Conservation (phyloP, 305 asterid species). For the Fraxinus xanthoxyloides region DNA sequence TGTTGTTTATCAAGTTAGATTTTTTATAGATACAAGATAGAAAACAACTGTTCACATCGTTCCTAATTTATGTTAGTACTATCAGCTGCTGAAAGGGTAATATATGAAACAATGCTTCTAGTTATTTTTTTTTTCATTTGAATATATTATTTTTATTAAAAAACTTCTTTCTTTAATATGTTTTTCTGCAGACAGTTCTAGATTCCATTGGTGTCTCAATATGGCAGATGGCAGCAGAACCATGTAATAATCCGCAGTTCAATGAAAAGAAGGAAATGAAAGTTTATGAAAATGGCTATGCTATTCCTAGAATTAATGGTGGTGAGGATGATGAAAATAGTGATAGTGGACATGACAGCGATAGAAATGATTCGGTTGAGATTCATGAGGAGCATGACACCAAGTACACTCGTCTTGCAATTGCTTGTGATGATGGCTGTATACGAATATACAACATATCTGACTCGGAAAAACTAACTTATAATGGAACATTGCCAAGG, state of each 20-base stretch:
- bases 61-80: neutral
- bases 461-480: conserved; percentile 50
- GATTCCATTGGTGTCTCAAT: conserved; percentile 74
- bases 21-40: neutral
- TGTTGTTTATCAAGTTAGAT: neutral
- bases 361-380: conserved; percentile 34
- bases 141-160: neutral
- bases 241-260: conserved; percentile 31
- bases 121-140: neutral
- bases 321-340: conserved; percentile 45
- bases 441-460: conserved; percentile 65
- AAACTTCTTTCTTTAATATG: conserved; percentile 1
- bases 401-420: conserved; percentile 49
- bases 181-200: conserved; percentile 60
- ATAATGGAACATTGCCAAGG: conserved; percentile 65
- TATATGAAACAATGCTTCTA: neutral
- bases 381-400: conserved; percentile 39
- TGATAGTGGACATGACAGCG: conserved; percentile 56
- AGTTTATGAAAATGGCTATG: conserved; percentile 52
- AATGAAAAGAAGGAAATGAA: conserved; percentile 25
- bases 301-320: conserved; percentile 30
- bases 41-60: neutral
- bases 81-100: neutral
- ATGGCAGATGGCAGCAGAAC: conserved; percentile 92
- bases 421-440: conserved; percentile 99